Base-by-base conservation (phyloP, 129 eudicot species). In the Scalesia atractyloides region DNA sequence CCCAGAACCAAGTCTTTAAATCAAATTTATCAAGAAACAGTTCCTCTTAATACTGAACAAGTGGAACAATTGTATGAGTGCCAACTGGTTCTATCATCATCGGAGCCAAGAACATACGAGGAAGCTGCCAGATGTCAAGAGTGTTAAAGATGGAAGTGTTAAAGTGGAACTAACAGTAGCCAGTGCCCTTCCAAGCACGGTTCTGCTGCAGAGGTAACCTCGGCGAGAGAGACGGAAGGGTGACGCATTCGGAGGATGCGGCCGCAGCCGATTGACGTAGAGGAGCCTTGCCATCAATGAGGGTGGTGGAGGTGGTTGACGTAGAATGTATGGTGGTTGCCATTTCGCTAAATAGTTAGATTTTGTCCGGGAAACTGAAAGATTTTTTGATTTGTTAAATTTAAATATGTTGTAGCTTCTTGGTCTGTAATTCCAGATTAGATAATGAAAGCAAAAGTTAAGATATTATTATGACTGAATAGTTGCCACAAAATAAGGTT, bases 211-310 rank as follows among this genome's bases (percentile, higher is more conserved):
- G 67, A 37, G 75, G 84, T 14, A 77, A 61, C 2, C 80, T 87
- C n/a, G 84, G 73, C 24, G 85, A 81, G 76, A 86, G 90, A 36
- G 90, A 66, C 10, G 95, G 95, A 57, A 87, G 85, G 5, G 87
- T 17, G 34, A 84, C 87, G 30, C 85, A 86, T 75, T 88, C 91
- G 22, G 92, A 66, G 5, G 96, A 62, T 7, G 84, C 68, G 10
- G 46, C 46, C 16, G 85, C 78, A 17, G 87, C 82, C 1, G 82
- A 64, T 64, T 84, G 91, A 12, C 84, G 89, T 9, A 66, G 51
- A 41, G 86, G 80, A 78, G 82, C 81, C 82, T 76, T 87, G 76
- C 76, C 33, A 34, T 83, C 86, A 2, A 80, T 49, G 70, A 77
- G 37, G 77, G 83, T 66, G 85, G 88, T 73, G 64, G 91, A 71